Evolutionary conservation across 805 yeast genomes (phyloP).

Genomic region (Monosporozyma siamensis): DNA sequence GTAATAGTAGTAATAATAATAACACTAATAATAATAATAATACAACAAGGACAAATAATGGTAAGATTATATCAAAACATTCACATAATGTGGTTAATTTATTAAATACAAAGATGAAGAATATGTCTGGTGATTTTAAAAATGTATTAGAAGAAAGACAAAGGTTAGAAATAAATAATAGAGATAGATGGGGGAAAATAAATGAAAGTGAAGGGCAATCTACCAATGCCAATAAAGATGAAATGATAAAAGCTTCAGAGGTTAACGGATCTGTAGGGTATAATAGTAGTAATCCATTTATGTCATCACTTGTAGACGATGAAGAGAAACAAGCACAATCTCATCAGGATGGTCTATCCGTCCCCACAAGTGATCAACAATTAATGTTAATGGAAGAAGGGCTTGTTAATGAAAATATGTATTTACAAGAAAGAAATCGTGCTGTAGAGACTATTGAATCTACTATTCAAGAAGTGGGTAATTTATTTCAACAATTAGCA

Average conservation of each 20-base stretch:
- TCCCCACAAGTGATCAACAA: conserved; percentile 65
- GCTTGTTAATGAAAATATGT: conserved; percentile 35
- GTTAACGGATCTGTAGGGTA: too few relatives aligned
- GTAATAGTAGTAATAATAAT: background rate
- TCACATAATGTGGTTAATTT: conserved; percentile 80
- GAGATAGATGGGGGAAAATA: conserved; percentile 76
- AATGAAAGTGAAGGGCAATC: conserved; percentile 32
- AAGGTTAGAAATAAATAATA: conserved; percentile 68
- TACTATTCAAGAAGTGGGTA: conserved; percentile 96
- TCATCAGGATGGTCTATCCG: conserved; percentile 13
- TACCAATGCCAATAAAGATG: conserved; percentile 4
- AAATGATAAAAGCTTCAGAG: too few relatives aligned
- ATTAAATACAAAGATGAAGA: conserved; percentile 81
- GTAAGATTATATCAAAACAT: conserved; percentile 33
- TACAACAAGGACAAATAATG: conserved; percentile 2
- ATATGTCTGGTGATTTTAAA: conserved; percentile 86
- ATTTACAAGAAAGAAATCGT: conserved; percentile 70
- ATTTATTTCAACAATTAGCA: conserved; percentile 86
- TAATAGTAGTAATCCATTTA: conserved; percentile 34
- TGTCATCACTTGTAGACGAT: conserved; percentile 28
- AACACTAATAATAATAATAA: background rate
- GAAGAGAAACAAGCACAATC: conserved; percentile 1
- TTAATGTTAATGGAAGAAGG: conserved; percentile 79
- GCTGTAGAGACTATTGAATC: conserved; percentile 96
- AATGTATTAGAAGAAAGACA: conserved; percentile 85